Evolutionary conservation across 352 stramenopile genomes (phyloP).

Genomic region (Globisporangium barbulae): DNA sequence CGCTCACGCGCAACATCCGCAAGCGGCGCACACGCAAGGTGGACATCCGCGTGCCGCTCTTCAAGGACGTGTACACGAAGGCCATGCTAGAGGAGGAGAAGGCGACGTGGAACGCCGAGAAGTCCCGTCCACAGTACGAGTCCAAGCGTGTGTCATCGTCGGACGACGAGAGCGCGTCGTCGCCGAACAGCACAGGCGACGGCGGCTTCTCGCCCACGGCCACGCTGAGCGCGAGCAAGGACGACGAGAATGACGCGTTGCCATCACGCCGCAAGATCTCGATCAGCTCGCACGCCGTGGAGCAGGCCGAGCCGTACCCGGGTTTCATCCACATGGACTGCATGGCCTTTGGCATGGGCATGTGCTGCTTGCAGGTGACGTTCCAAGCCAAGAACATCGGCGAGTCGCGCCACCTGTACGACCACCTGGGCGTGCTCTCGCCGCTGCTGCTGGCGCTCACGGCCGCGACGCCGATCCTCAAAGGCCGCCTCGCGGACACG

Average conservation of each 20-base stretch:
- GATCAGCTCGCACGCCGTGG: constrained; percentile 47
- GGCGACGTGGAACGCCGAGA: constrained; percentile 72
- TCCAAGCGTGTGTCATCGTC: constrained; percentile 38
- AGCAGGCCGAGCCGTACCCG: constrained; percentile 78
- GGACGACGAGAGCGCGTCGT: constrained; percentile 19
- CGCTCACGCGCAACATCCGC: constrained; percentile 98
- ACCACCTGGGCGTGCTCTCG: constrained; percentile 98
- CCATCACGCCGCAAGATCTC: constrained; percentile 60
- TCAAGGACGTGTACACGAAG: constrained; percentile 81
- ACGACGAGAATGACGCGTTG: constrained; percentile 38
- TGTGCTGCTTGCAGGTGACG: constrained; percentile 99
- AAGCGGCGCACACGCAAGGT: constrained; percentile 87
- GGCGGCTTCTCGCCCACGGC: constrained; percentile 13
- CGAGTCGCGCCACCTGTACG: constrained; percentile 98
- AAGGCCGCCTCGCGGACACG: constrained; percentile 90
- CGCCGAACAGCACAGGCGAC: constrained; percentile 15
- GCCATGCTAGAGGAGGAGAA: constrained; percentile 70
- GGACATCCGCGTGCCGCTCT: constrained; percentile 86
- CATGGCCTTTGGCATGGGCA: constrained; percentile 99
- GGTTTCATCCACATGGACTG: constrained; percentile 98
- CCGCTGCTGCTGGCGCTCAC: constrained; percentile 98
- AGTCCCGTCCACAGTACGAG: constrained; percentile 74
- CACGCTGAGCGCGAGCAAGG: background rate
- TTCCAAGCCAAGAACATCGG: constrained; percentile 98
- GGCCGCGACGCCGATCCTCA: constrained; percentile 97